These are phyloP conservation scores for Colletotrichum brevisporum DNA, from an alignment of 2,329 filamentous ascomycete genomes.

Conservation along the genomic window DNA sequence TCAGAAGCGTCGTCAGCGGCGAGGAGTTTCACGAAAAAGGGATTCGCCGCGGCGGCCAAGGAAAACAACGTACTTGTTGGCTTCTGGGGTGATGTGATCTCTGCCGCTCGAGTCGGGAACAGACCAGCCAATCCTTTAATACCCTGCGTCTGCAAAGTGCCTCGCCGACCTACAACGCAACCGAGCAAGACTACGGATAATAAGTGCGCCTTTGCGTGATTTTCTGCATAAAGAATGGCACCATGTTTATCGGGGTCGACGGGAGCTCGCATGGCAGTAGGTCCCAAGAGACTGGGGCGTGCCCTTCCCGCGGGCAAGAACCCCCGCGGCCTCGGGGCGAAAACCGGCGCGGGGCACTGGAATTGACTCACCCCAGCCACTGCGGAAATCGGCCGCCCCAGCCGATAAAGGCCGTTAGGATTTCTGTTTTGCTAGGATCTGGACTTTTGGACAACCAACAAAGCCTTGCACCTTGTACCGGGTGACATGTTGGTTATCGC, in stretches of 20 bases:
- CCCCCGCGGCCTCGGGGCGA: constrained; percentile 29
- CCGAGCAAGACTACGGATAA: neutral
- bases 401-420: neutral
- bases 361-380: constrained; percentile 11
- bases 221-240: constrained; percentile 7
- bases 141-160: neutral
- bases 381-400: constrained; percentile 17
- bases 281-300: constrained; percentile 16
- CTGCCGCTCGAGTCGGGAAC: neutral
- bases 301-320: constrained; percentile 35
- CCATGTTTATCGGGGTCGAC: constrained; percentile 16
- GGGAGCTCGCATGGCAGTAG: neutral
- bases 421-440: no score
- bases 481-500: neutral
- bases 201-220: constrained; percentile 12
- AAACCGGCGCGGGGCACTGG: constrained; percentile 34
- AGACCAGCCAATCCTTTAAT: constrained; percentile 1
- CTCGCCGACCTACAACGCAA: neutral
- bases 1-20: neutral
- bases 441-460: neutral
- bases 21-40: neutral
- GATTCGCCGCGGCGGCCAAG: neutral
- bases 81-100: neutral
- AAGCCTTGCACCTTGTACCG: neutral
- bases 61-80: neutral